Evolutionary conservation across 2,329 filamentous ascomycete species (phyloP).

Genomic region (Fonsecaea multimorphosa): DNA sequence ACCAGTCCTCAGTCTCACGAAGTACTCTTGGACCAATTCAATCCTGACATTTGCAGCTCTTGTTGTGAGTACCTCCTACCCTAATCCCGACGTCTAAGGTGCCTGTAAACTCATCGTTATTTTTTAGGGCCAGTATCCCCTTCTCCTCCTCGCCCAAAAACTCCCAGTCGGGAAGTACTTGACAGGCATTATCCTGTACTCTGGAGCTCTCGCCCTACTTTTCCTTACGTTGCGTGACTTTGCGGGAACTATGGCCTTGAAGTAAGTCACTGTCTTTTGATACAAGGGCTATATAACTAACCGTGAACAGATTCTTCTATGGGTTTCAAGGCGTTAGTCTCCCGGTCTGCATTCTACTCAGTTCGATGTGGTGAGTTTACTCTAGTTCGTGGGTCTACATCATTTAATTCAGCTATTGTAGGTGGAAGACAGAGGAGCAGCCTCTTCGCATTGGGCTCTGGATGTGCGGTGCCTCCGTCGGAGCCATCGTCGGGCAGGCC

Average conservation of each 20-base stretch:
- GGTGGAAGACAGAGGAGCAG: slow-evolving; percentile 3
- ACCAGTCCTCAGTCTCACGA: not conserved
- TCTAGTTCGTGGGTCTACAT: not conserved
- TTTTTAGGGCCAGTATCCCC: not conserved
- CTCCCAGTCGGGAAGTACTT: not conserved
- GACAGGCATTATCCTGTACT: not conserved
- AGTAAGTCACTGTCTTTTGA: not conserved
- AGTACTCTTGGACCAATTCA: not conserved
- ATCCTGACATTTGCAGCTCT: not conserved
- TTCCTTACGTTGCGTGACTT: not conserved
- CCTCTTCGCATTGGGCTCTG: slow-evolving; percentile 9
- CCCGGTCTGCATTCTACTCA: not conserved
- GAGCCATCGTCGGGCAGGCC: not conserved
- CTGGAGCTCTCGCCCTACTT: slow-evolving; percentile 1
- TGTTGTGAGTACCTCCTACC: not conserved
- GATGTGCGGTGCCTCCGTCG: slow-evolving; percentile 1
- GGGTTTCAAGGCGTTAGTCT: not conserved
- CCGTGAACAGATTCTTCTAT: not conserved
- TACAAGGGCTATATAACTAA: too few relatives aligned
- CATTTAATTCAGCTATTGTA: not conserved
- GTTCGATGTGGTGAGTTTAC: not conserved
- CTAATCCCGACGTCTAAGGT: not conserved
- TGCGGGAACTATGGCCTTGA: slow-evolving; percentile 2
- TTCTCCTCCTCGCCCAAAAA: not conserved
- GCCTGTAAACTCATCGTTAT: not conserved